Conservation (phyloP, 75 land plant genomes). For the Picea glauca region DNA sequence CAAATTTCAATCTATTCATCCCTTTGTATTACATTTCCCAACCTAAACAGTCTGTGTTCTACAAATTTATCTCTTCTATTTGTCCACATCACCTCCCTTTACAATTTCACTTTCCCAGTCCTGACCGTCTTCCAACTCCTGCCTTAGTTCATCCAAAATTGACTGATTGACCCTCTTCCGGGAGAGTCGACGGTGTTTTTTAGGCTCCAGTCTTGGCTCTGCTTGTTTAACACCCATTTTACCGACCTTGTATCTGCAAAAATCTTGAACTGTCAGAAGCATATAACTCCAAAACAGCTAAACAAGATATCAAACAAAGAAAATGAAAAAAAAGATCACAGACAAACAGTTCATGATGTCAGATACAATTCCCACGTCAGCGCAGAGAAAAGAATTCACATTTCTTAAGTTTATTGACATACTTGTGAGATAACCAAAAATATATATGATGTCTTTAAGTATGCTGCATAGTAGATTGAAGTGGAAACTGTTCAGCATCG, state of each 20-base stretch:
- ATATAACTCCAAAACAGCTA: background rate
- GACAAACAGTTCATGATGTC: background rate
- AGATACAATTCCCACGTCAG: background rate
- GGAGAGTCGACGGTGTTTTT: conserved; percentile 77
- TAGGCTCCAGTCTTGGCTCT: conserved; percentile 71
- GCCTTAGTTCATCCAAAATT: conserved; percentile 54
- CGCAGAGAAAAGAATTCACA: background rate
- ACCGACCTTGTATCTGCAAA: conserved; percentile 67
- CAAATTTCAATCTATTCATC: too few relatives aligned
- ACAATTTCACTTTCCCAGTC: background rate
- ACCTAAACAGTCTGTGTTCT: too few relatives aligned
- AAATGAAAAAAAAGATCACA: background rate
- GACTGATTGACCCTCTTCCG: conserved; percentile 69
- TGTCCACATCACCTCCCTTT: too few relatives aligned
- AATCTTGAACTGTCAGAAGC: background rate
- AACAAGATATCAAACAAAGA: conserved; percentile 2
- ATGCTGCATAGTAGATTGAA: background rate
- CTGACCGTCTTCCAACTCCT: conserved; percentile 31
- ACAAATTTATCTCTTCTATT: too few relatives aligned
- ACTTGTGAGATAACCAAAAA: background rate
- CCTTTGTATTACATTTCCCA: too few relatives aligned
- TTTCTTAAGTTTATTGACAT: background rate
- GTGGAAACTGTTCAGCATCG: background rate
- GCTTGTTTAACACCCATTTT: conserved; percentile 80
- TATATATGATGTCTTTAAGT: background rate